Evolutionary conservation across 257 asterid species (phyloP).

Genomic region (Nemophila menziesii): DNA sequence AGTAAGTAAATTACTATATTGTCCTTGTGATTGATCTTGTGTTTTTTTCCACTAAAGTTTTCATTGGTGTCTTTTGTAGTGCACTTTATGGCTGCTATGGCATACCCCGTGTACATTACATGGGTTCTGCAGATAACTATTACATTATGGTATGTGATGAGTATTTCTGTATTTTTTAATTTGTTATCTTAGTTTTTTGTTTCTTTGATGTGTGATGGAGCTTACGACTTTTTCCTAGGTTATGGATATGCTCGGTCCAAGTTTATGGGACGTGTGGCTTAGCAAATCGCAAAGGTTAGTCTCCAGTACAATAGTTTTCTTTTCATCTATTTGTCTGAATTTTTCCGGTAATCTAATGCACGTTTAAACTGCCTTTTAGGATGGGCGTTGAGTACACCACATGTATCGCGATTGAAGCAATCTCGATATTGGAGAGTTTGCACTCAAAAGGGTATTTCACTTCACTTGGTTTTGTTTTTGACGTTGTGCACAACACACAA

Average conservation of each 20-base stretch:
- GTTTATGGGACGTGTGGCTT: background rate
- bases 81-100: background rate
- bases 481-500: no score
- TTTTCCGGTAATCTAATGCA: no score
- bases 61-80: background rate
- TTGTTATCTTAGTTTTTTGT: background rate
- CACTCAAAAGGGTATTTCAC: slow-evolving; percentile 2
- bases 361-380: no score
- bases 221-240: no score
- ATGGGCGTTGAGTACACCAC: background rate
- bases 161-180: background rate
- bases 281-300: no score
- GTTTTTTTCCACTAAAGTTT: no score
- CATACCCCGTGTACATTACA: background rate
- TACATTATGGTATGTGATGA: background rate
- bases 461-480: no score
- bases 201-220: background rate
- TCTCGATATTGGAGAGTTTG: background rate
- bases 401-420: background rate
- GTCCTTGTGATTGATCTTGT: no score
- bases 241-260: slow-evolving; percentile 2
- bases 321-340: no score
- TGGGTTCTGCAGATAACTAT: background rate
- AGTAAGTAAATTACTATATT: no score
- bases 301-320: no score